Evolutionary conservation across 2,329 filamentous ascomycete species (phyloP).

Genomic region (Exophiala calicioides): DNA sequence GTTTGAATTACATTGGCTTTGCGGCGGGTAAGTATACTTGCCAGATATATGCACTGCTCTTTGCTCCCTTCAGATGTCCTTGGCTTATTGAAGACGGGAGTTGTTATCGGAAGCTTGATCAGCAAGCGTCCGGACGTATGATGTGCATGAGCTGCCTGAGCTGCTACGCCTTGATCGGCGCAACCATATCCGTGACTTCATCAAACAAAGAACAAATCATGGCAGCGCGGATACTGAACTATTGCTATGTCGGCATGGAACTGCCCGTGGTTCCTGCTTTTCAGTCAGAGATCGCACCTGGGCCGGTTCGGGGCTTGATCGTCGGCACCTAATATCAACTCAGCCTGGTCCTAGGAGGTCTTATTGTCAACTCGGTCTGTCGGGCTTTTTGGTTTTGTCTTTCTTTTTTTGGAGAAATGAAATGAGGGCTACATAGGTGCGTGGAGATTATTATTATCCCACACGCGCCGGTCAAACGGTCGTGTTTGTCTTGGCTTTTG

Average conservation of each 20-base stretch:
- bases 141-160: slow-evolving; percentile 43
- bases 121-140: slow-evolving; percentile 38
- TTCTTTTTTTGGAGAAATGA: slow-evolving; percentile 2
- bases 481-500: no score
- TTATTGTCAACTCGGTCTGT: slow-evolving; percentile 65
- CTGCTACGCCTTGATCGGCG: slow-evolving; percentile 37
- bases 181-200: slow-evolving; percentile 39
- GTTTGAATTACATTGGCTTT: slow-evolving; percentile 41
- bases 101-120: slow-evolving; percentile 35
- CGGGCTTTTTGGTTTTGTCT: no score
- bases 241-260: slow-evolving; percentile 75
- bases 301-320: slow-evolving; percentile 43
- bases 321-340: slow-evolving; percentile 68
- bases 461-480: no score
- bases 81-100: slow-evolving; percentile 22
- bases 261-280: slow-evolving; percentile 91
- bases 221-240: slow-evolving; percentile 40
- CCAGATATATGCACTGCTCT: neutral
- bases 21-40: slow-evolving; percentile 33
- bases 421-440: no score
- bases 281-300: slow-evolving; percentile 73
- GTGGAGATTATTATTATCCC: no score
- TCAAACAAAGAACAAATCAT: slow-evolving; percentile 36
- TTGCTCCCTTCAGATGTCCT: no score
- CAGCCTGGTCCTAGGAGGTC: slow-evolving; percentile 69